Percentiles rank a stretch among this genome's conserved stretches.
These are phyloP conservation scores for Trichoderma atrobrunneum DNA, from an alignment of 2,329 filamentous ascomycete genomes.

Conservation along the genomic window DNA sequence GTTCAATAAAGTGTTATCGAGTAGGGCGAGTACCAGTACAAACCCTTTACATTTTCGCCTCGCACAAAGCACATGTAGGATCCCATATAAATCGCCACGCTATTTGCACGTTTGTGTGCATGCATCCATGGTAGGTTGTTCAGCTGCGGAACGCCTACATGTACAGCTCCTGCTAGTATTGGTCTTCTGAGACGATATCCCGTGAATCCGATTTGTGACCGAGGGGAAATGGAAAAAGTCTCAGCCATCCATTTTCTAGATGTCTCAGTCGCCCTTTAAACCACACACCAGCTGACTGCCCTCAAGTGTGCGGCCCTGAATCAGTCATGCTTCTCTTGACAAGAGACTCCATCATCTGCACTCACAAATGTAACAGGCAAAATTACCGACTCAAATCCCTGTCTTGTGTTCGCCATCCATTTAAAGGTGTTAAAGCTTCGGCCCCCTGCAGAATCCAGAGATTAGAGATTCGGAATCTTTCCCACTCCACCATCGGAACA, in stretches of 20 bases:
- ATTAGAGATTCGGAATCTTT: neutral
- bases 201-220: neutral
- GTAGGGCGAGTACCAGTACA: neutral
- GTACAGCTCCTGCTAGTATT: neutral
- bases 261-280: neutral
- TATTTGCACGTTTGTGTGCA: neutral
- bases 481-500: neutral
- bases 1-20: neutral
- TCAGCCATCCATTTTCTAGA: neutral
- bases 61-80: neutral
- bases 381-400: neutral
- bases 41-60: neutral
- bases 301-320: neutral
- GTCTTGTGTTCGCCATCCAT: neutral
- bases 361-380: neutral
- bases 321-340: neutral
- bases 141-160: neutral
- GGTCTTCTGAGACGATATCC: neutral
- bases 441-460: neutral
- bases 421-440: neutral
- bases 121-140: neutral
- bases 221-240: neutral
- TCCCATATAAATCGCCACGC: neutral
- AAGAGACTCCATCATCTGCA: neutral
- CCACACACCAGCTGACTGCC: neutral